Base-by-base conservation (phyloP, 2,329 filamentous ascomycete genomes). In the Clonostachys sp. region DNA sequence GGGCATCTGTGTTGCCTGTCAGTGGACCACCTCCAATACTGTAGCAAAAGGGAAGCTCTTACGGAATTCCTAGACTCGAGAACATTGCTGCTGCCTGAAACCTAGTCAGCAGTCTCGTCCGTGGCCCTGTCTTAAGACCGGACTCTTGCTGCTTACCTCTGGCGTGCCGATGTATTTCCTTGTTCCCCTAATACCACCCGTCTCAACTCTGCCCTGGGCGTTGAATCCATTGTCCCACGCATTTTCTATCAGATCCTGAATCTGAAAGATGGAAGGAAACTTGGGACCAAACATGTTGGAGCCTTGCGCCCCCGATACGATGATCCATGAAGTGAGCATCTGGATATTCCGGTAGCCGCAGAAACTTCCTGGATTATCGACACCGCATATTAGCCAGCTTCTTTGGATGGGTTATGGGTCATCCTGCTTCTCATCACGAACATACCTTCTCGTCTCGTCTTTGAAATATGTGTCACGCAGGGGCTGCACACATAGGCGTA, bases 261-360 rank as follows among this genome's bases (percentile, higher is more conserved):
- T 80, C 44, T 85, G 73, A 46, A 96, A 80, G 30, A 97, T 87
- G 4, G 82, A 83, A 0, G 94, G 92, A 6, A 91, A 70, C 2
- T 68, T 72, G 5, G 72, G 70, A 2, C 72, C 64, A 50, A 95
- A 88, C 43, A 72, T 66, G 39, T 84, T 72, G 50, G 77, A 65
- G 0, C 87, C 88, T 12, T 72, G 66, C 12, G 72, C 73, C 38
- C 71, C 63, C 2, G 80, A 69, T 9, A 77, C 78, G 49, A 84
- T 80, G 17, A 96, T 81, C 61, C 89, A 91, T 0, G 91, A 92
- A 13, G 86, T 72, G 55, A 96, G 67, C 84, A 95, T 95, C 63
- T 97, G 94, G 34, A 96, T 95, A 60, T 95, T 97, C 39, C 92
- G 81, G 62, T 96, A 97, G 5, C 92, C 92, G 61, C 92, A 97